phyloP scores from a whole-genome alignment of 257 asterid genomes.

The Solanum pennellii region DNA sequence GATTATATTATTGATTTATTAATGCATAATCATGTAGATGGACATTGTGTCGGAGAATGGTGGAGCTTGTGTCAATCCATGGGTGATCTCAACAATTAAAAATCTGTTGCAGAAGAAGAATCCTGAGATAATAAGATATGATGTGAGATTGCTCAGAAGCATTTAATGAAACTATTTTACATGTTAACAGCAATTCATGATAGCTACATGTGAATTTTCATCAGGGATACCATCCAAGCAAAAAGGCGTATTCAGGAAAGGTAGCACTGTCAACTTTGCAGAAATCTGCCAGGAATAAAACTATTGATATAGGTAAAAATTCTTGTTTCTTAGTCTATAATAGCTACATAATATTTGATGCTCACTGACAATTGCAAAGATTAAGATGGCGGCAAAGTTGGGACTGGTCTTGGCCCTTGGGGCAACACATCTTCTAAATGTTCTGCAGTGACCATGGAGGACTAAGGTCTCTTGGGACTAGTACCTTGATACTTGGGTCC shows the following conservation, averaged over 20 bases:
- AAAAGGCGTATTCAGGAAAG: conserved; percentile 74
- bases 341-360: neutral
- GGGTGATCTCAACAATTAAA: conserved; percentile 47
- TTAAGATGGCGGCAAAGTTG: neutral
- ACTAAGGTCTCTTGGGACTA: neutral
- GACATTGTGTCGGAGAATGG: conserved; percentile 27
- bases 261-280: conserved; percentile 57
- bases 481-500: neutral
- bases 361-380: neutral
- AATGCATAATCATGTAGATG: conserved; percentile 23
- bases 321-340: neutral
- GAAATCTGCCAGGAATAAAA: conserved; percentile 68
- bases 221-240: conserved; percentile 63
- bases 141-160: conserved; percentile 13
- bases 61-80: conserved; percentile 51
- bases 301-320: conserved; percentile 64
- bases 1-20: conserved; percentile 5
- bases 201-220: neutral
- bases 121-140: conserved; percentile 22
- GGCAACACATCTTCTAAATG: neutral
- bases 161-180: neutral
- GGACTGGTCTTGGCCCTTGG: neutral
- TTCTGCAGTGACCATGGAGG: neutral
- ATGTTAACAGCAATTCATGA: neutral
- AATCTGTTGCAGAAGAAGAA: conserved; percentile 21